Base-by-base conservation (phyloP, 306 rosid species). In the Pyrus communis region DNA sequence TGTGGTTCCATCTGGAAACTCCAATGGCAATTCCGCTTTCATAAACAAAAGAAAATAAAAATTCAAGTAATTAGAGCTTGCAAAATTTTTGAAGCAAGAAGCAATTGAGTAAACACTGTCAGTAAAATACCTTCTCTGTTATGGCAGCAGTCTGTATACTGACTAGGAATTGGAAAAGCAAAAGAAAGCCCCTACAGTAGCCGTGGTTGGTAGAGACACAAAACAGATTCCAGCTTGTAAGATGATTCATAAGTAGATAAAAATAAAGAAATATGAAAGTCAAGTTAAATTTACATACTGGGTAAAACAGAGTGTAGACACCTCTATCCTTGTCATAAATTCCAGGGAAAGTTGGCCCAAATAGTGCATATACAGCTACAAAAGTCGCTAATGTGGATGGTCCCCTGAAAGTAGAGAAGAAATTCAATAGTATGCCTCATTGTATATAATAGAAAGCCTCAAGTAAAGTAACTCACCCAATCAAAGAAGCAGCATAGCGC, bases 1-100 rank as follows among this genome's bases (percentile, higher is more conserved):
- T 4, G 99, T 95, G 54, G 99, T 95, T 64, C 99, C 99, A 82
- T 95, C 99, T 0, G 98, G 99, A 87, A 95, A 95, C 98, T 95
- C 99, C 76, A 95, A 80, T 22, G 99, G 99, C 73, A 95, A 82
- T 84, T 89, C 98, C 77, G 87, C 97, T 95, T 79, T 54, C 64
- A 79, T 60, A 72, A 70, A 67, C 54, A 82, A 84, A 78, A 73
- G 51, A 33, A 61, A 74, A 64, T 17, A 25, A 68, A 58, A 19
- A 71, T 84, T 83, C 52, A 31, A 43, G 63, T 60, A 51, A 79
- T 76, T 71, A 67, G 59, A 85, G 83, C 25, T 52, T 67, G 66
- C 55, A 80, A 67, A 78, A n/a, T 77, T 13, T 23, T 52, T 22
- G 35, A 33, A 66, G 33, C 68, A 52, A 52, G 49, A 21, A 68